These are phyloP conservation scores for Anisodus tanguticus DNA, from an alignment of 257 asterid genomes.

Conservation along the genomic window DNA sequence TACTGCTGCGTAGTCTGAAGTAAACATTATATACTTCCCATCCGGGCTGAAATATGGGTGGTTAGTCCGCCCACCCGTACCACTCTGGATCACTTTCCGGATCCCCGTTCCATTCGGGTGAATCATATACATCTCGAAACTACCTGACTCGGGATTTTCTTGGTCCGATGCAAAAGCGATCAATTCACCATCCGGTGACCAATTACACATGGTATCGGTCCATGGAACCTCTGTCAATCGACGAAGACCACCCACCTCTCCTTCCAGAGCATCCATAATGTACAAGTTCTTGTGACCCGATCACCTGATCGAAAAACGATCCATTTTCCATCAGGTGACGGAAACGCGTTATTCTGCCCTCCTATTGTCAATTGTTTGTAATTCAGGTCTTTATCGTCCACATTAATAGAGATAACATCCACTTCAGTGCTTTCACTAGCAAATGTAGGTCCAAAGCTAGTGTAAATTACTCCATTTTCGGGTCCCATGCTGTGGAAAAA, in stretches of 20 bases:
- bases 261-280: slow-evolving; percentile 79
- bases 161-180: slow-evolving; percentile 83
- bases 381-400: slow-evolving; percentile 59
- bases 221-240: slow-evolving; percentile 74
- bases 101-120: slow-evolving; percentile 87
- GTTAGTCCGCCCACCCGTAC: slow-evolving; percentile 77
- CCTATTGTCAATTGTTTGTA: slow-evolving; percentile 59
- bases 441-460: slow-evolving; percentile 74
- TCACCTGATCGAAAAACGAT: slow-evolving; percentile 83
- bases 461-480: slow-evolving; percentile 79
- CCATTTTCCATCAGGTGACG: slow-evolving; percentile 92
- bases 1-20: slow-evolving; percentile 84
- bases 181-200: slow-evolving; percentile 95
- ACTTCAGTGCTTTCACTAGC: slow-evolving; percentile 75
- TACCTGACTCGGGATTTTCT: slow-evolving; percentile 78
- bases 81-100: slow-evolving; percentile 74
- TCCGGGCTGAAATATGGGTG: slow-evolving; percentile 95
- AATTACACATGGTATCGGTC: slow-evolving; percentile 89
- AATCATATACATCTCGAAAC: slow-evolving; percentile 71
- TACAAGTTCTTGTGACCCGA: slow-evolving; percentile 81
- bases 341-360: slow-evolving; percentile 81
- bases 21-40: slow-evolving; percentile 65
- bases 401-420: slow-evolving; percentile 73
- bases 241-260: slow-evolving; percentile 63
- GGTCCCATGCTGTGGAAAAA: slow-evolving; percentile 84